Evolutionary conservation across 2,329 filamentous ascomycete species (phyloP), one percentile per base, ranked within the genome.

Genomic region (Dendrostoma leiphaemia): DNA sequence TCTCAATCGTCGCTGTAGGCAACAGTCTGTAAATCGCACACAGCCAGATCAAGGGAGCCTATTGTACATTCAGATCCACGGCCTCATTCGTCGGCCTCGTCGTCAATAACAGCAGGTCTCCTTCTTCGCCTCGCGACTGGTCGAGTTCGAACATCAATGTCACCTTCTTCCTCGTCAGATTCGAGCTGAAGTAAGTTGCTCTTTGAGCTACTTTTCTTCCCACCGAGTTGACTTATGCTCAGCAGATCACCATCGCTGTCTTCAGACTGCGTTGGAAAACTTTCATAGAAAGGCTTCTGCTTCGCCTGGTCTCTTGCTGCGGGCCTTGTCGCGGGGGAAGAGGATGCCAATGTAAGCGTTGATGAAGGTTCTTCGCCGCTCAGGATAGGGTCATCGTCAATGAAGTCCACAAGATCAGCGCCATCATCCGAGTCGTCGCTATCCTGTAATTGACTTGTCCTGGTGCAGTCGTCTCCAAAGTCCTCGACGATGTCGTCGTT

Each of bases 381-480:
- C 23, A 54, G 57, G 12, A 53, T 47, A 10, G 53, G 53, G 7
- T 38, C 54, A 28, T 84, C 67, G 67, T 84, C 67, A 62, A 89
- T 64, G 69, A 89, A 79, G 70, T 83, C 72, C 61, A 81, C 53
- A 13, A 83, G 65, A 59, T 82, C 80, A 41, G 68, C 71, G 12
- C 75, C 77, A 54, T 72, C 70, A 54, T 81, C 78, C 0, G 75
- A 79, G 13, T 72, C 77, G 58, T 76, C 73, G 17, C 69, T 73
- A 47, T 75, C 73, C 54, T 74, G 64, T 53, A 74, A 59, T 58
- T 80, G 77, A 59, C 76, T 79, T 13, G 76, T 75, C 21, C 75
- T 69, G 51, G 72, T 74, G 60, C 78, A 80, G 55, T 82, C 78
- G 55, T 82, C 79, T 15, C 78, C 79, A 19, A 72, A 45, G 45